phyloP scores from a whole-genome alignment of 2,329 filamentous ascomycete species.

The Ophiostoma tasmaniense region DNA sequence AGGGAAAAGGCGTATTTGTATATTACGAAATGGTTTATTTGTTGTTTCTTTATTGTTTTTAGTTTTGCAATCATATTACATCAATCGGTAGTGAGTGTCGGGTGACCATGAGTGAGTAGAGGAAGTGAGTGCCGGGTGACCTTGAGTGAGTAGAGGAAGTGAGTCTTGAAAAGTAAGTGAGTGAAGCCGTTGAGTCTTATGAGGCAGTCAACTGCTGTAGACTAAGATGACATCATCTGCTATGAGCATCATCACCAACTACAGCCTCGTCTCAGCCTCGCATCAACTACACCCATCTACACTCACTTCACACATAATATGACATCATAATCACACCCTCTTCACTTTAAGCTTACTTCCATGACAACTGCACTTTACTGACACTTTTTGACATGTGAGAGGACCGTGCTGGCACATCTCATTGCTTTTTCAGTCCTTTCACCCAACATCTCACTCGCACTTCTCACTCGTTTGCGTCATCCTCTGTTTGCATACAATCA shows the following conservation, averaged over 20 bases:
- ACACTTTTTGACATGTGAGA: background rate
- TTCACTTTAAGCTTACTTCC: background rate
- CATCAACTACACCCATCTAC: background rate
- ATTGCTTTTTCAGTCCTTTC: no score
- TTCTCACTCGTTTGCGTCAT: background rate
- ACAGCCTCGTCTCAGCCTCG: background rate
- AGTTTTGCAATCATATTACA: background rate
- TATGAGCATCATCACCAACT: background rate
- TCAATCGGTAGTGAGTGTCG: background rate
- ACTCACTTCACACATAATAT: background rate
- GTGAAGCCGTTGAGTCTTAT: no score
- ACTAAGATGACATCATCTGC: background rate
- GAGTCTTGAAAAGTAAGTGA: no score
- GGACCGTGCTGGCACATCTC: background rate
- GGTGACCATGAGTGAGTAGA: background rate
- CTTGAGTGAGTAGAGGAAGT: no score
- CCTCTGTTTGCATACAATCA: background rate
- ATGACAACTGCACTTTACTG: background rate
- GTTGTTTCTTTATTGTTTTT: background rate
- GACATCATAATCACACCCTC: background rate
- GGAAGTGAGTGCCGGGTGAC: background rate
- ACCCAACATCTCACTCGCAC: no score
- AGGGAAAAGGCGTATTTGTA: constrained; percentile 8
- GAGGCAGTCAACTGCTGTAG: no score
- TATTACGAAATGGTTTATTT: constrained; percentile 6